These are phyloP conservation scores for Suhomyces prunicola DNA, from an alignment of 805 yeast genomes.

Conservation along the genomic window DNA sequence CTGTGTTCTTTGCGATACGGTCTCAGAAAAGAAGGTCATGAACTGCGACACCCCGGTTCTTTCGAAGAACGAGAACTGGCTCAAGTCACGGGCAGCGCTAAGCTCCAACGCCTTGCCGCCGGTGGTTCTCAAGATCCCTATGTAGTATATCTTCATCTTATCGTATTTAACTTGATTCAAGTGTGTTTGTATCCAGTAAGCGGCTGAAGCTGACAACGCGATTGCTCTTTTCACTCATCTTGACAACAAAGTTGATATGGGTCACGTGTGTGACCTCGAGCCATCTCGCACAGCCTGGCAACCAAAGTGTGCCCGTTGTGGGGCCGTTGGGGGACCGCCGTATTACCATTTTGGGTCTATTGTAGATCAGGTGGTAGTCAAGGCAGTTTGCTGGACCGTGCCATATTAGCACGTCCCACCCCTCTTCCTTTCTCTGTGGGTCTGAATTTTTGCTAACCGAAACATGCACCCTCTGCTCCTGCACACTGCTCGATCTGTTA, in stretches of 20 bases:
- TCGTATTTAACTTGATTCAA: slow-evolving; percentile 21
- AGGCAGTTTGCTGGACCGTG: neutral
- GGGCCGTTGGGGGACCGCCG: neutral
- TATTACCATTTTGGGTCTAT: neutral
- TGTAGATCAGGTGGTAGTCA: neutral
- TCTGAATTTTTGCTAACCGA: neutral
- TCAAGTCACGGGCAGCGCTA: slow-evolving; percentile 74
- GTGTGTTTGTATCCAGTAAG: neutral
- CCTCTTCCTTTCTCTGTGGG: neutral
- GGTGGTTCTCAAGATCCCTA: slow-evolving; percentile 74
- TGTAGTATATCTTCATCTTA: slow-evolving; percentile 83
- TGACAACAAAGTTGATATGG: neutral
- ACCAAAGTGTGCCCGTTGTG: neutral
- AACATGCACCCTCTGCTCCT: neutral
- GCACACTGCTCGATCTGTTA: slow-evolving; percentile 3
- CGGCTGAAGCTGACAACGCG: neutral
- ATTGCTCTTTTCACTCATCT: neutral
- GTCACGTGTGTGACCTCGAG: neutral
- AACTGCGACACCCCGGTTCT: slow-evolving; percentile 79
- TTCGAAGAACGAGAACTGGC: slow-evolving; percentile 88
- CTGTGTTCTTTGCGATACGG: slow-evolving; percentile 83
- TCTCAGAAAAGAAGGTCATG: slow-evolving; percentile 90
- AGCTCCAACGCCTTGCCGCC: slow-evolving; percentile 70
- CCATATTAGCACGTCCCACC: neutral
- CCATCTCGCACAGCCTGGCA: neutral